Evolutionary conservation across 495 filamentous ascomycete species (phyloP), one percentile per base, ranked within the genome.

Genomic region (Chlorociboria aeruginascens): DNA sequence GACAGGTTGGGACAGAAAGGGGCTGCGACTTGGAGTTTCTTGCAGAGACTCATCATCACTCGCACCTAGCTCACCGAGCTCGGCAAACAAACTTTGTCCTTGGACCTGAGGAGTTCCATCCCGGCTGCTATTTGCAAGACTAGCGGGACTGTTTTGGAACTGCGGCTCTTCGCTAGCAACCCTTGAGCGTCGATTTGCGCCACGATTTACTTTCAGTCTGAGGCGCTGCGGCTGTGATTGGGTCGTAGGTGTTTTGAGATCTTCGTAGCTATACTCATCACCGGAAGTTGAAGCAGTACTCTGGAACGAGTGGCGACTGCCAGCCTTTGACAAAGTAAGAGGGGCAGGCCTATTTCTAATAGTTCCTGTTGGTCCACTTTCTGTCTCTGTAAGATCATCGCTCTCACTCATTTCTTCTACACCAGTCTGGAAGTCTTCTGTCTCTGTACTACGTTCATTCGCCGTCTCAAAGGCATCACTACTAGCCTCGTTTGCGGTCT

Each of bases 371-470:
- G 73, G 58, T 47, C 63, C 42, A 31, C 20, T 73, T 58, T 96
- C 90, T 10, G 89, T 96, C 67, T 98, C 92, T 0, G 92, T 97
- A 16, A 86, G 69, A 14, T 82, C 85, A 43, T 82, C 83, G 61
- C 82, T 87, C 49, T 83, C 84, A 32, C 83, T 85, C 46, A 83
- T 77, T 55, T 93, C 79, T 64, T 96, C 92, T 14, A 78, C 72
- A 17, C 86, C 87, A 11, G 92, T 96, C 61, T 93, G 84, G 77
- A 95, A 95, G 40, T 87, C 86, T 49, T 97, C 92, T 30, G 86
- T 95, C 65, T 95, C 89, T 6, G 83, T 87, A 32, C 70, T 85
- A 3, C 76, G 76, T 65, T 93, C 88, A 52, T 88, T 82, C 3
- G 87, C 86, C 11, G 83, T 86, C 63, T 93, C 87, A 51, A 93